Percentiles rank a stretch among this genome's conserved stretches.
Evolutionary conservation across 2,329 filamentous ascomycete genomes (phyloP).

Genomic region (Ascochyta fabae): DNA sequence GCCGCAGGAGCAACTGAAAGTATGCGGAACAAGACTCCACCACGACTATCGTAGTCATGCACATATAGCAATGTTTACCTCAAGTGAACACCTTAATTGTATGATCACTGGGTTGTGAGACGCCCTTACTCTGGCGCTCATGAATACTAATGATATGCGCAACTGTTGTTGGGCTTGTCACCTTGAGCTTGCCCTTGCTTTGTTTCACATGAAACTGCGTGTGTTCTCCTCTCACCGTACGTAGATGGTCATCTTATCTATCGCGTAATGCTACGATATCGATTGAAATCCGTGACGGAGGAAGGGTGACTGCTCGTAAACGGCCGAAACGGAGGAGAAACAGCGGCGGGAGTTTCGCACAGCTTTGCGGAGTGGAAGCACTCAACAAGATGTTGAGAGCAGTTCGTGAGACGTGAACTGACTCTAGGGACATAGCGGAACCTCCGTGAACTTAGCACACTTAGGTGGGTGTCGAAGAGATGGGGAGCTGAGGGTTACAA

Average conservation of each 20-base stretch:
- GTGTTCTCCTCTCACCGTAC: too few relatives aligned
- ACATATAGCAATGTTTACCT: neutral
- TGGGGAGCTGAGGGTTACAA: neutral
- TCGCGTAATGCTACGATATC: neutral
- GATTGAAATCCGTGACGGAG: neutral
- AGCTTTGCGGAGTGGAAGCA: neutral
- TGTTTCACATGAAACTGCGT: too few relatives aligned
- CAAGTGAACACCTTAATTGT: neutral
- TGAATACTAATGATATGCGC: neutral
- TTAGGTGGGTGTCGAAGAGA: neutral
- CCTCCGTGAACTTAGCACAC: neutral
- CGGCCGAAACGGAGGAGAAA: slow-evolving; percentile 7
- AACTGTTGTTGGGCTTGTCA: too few relatives aligned
- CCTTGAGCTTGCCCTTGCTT: too few relatives aligned
- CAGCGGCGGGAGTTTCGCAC: neutral
- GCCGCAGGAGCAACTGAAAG: neutral
- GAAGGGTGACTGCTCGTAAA: neutral
- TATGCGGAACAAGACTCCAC: neutral
- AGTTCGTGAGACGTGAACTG: neutral
- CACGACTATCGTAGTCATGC: neutral
- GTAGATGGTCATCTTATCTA: too few relatives aligned
- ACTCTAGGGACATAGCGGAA: neutral
- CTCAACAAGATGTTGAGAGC: neutral
- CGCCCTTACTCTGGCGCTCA: neutral
- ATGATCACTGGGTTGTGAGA: neutral